Percentiles rank a stretch among this genome's conserved stretches.
phyloP scores from a whole-genome alignment of 306 rosid genomes.

The Crotalaria pallida region DNA sequence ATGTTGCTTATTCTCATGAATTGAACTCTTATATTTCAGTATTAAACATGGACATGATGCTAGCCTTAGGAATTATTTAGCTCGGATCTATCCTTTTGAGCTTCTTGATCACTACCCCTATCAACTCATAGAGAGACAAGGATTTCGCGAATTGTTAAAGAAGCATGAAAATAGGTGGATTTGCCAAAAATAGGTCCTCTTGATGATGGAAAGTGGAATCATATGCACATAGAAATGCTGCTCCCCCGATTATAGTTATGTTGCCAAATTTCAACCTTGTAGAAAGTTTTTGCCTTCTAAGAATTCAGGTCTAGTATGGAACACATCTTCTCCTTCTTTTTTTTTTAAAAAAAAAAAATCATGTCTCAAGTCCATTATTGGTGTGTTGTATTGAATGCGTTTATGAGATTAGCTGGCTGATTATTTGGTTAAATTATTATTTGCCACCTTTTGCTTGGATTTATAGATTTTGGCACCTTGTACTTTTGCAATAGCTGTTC shows the following conservation, averaged over 20 bases:
- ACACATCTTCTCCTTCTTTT: not conserved
- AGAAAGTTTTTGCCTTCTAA: not conserved
- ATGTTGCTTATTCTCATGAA: not conserved
- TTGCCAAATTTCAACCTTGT: not conserved
- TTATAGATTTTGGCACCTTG: not conserved
- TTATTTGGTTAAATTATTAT: not conserved
- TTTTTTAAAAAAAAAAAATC: no score
- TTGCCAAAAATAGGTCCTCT: not conserved
- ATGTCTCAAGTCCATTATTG: not conserved
- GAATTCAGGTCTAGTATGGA: not conserved
- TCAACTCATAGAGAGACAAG: not conserved
- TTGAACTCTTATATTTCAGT: not conserved
- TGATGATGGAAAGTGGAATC: slow-evolving; percentile 11
- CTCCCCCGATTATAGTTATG: not conserved
- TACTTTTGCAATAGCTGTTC: not conserved
- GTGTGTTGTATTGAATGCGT: not conserved
- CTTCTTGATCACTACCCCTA: not conserved
- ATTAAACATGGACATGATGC: not conserved
- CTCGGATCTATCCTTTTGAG: not conserved
- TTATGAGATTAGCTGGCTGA: slow-evolving; percentile 1
- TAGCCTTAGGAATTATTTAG: not conserved
- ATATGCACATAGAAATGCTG: not conserved
- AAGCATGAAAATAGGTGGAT: slow-evolving; percentile 4
- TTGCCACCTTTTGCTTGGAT: not conserved
- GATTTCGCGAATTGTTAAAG: not conserved